Evolutionary conservation across 2,329 filamentous ascomycete genomes (phyloP).

Genomic region (Cladosporium sp.): DNA sequence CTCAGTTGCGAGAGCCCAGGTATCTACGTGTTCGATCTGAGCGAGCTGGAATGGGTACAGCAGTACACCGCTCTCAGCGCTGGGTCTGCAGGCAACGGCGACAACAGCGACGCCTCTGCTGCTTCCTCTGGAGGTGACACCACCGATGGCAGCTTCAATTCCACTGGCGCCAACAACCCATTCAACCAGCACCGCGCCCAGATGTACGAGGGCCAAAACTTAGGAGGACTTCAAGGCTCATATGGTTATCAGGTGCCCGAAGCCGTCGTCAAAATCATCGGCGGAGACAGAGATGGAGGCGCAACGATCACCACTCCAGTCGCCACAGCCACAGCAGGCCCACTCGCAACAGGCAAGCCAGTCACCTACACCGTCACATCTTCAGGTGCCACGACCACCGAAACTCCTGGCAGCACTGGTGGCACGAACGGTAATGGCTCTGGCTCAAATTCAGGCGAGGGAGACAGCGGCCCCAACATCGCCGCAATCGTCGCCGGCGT

Average conservation of each 20-base stretch:
- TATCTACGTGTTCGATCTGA: conserved; percentile 77
- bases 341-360: conserved; percentile 69
- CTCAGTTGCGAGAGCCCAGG: conserved; percentile 68
- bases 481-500: conserved; percentile 61
- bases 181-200: conserved; percentile 57
- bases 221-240: conserved; percentile 59
- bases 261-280: conserved; percentile 65
- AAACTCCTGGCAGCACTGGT: conserved; percentile 40
- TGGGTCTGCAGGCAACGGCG: conserved; percentile 43
- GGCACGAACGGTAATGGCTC: conserved; percentile 52
- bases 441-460: conserved; percentile 22
- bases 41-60: conserved; percentile 67
- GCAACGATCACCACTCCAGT: conserved; percentile 69
- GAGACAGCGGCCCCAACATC: conserved; percentile 46
- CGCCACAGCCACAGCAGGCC: conserved; percentile 65
- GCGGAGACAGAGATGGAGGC: conserved; percentile 65
- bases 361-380: conserved; percentile 68
- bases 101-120: conserved; percentile 27
- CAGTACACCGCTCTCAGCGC: conserved; percentile 67
- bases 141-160: conserved; percentile 31
- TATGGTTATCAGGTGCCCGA: conserved; percentile 71
- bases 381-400: conserved; percentile 51
- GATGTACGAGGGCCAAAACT: conserved; percentile 46
- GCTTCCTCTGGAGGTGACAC: conserved; percentile 8
- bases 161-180: conserved; percentile 39